These are phyloP conservation scores for Buxus sempervirens DNA, from an alignment of 164 flowering plant genomes.

Conservation along the genomic window DNA sequence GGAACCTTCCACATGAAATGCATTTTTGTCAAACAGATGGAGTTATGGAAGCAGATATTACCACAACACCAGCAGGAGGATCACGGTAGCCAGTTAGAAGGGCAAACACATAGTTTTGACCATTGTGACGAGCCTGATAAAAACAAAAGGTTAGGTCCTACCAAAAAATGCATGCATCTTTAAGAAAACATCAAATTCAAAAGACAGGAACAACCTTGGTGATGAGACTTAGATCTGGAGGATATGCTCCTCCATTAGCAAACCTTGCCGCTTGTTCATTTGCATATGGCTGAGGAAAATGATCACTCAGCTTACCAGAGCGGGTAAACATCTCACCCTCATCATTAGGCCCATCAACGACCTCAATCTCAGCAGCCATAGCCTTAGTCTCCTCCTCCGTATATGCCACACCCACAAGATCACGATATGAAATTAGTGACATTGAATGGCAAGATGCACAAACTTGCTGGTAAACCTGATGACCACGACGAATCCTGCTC, in stretches of 20 bases:
- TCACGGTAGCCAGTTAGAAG: constrained; percentile 80
- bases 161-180: background rate
- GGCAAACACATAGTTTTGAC: constrained; percentile 76
- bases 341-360: constrained; percentile 78
- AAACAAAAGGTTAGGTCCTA: background rate
- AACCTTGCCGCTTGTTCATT: constrained; percentile 78
- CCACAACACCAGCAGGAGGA: constrained; percentile 78
- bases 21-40: background rate
- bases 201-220: constrained; percentile 42
- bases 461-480: constrained; percentile 72
- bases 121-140: constrained; percentile 80
- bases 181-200: background rate
- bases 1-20: background rate
- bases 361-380: constrained; percentile 86
- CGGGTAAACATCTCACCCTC: constrained; percentile 89
- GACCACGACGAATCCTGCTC: constrained; percentile 78
- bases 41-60: constrained; percentile 22
- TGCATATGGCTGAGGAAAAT: constrained; percentile 68
- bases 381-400: constrained; percentile 76
- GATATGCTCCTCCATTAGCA: constrained; percentile 89
- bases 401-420: constrained; percentile 78
- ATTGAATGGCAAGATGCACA: constrained; percentile 84
- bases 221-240: constrained; percentile 77
- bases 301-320: constrained; percentile 76
- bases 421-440: constrained; percentile 74